Percentiles rank a stretch among this genome's conserved stretches.
Evolutionary conservation across 352 stramenopile species (phyloP).

Genomic region (Poterioochromonas sp.): DNA sequence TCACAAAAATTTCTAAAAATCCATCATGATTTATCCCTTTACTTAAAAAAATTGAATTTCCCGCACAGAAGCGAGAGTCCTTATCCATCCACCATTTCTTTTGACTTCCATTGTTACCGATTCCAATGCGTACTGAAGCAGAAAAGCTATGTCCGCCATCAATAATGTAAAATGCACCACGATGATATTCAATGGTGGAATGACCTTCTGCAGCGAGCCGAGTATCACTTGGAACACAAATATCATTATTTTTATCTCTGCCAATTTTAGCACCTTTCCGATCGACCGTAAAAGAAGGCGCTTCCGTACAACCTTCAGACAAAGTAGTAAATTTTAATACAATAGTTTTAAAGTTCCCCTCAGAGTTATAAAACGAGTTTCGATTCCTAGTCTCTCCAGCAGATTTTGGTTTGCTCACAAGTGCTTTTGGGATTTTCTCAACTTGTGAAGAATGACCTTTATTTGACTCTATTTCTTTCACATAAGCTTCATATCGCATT

Average conservation of each 20-base stretch:
- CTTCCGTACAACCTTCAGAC: conserved; percentile 34
- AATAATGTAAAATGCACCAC: conserved; percentile 40
- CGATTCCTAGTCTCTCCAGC: background rate
- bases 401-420: background rate
- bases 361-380: background rate
- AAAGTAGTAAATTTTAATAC: conserved; percentile 44
- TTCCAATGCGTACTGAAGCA: conserved; percentile 41
- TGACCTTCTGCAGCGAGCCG: conserved; percentile 41
- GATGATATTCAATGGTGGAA: conserved; percentile 40
- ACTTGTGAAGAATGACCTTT: background rate
- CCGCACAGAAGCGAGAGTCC: conserved; percentile 53
- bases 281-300: conserved; percentile 28
- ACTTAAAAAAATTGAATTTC: conserved; percentile 64
- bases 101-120: conserved; percentile 25
- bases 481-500: conserved; percentile 1
- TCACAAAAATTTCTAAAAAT: conserved; percentile 37
- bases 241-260: conserved; percentile 37
- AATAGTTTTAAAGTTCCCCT: conserved; percentile 30
- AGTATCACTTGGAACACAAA: conserved; percentile 41
- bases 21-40: conserved; percentile 53
- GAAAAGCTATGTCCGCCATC: conserved; percentile 39
- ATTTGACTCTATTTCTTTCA: conserved; percentile 9
- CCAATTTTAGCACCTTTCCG: conserved; percentile 41
- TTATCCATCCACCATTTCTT: conserved; percentile 43
- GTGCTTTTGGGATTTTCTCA: background rate